Conservation (phyloP, 1,284 basidiomycete species). For the Ustilago nuda region DNA sequence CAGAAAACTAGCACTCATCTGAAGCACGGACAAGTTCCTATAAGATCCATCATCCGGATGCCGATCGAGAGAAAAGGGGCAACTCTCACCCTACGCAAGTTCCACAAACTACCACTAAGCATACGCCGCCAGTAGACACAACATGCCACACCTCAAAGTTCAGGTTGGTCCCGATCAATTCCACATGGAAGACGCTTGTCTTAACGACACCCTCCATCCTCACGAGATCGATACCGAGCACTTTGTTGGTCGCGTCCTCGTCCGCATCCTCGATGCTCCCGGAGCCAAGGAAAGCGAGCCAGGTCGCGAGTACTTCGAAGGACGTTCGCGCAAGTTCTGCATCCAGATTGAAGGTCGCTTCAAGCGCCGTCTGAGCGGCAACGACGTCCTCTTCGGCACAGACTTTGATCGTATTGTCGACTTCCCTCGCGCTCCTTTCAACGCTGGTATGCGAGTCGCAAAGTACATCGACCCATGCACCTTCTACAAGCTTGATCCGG, state of each 20-base stretch:
- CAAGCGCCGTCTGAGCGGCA: constrained; percentile 64
- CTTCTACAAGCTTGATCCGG: constrained; percentile 66
- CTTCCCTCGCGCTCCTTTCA: constrained; percentile 68
- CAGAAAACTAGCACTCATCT: background rate
- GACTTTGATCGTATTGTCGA: constrained; percentile 67
- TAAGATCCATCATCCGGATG: background rate
- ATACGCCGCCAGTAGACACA: background rate
- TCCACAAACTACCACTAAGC: background rate
- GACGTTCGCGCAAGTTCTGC: constrained; percentile 69
- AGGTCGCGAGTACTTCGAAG: constrained; percentile 65
- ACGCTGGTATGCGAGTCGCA: constrained; percentile 70
- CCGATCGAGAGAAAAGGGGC: background rate
- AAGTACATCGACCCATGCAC: constrained; percentile 69
- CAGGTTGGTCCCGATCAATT: constrained; percentile 69
- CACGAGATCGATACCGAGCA: constrained; percentile 70
- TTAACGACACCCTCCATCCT: constrained; percentile 68
- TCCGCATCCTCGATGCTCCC: constrained; percentile 69
- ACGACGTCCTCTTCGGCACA: constrained; percentile 64
- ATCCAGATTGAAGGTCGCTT: constrained; percentile 71
- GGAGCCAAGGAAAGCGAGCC: constrained; percentile 64
- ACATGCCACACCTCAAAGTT: constrained; percentile 68
- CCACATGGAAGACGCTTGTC: constrained; percentile 65
- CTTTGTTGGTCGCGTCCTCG: constrained; percentile 70
- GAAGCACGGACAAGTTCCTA: background rate
- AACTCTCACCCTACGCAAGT: background rate